Evolutionary conservation across 306 rosid genomes (phyloP), one percentile per base, ranked within the genome.

Genomic region (Glycyrrhiza uralensis): DNA sequence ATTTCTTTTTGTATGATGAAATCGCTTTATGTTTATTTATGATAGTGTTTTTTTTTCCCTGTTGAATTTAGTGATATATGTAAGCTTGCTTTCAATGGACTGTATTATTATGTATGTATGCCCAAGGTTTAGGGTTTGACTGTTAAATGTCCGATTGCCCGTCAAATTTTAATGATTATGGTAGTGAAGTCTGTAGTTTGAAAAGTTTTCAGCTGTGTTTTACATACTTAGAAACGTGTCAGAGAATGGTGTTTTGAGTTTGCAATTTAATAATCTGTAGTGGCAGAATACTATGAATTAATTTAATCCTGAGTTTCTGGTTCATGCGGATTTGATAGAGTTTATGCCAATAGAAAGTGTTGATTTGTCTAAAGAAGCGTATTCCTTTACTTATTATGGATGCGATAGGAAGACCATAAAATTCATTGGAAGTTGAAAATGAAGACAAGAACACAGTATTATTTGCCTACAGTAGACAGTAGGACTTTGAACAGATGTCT

Each of bases 121-220:
- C 41, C n/a, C 15, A 24, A 59, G 44, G 69, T 50, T 81, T 72
- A 66, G 68, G 81, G 58, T 79, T 79, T 73, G 26, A 41, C 4
- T 47, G 24, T 65, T 4, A 14, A 64, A 13, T 76, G 18, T 18
- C 17, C 20, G 47, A 64, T 9, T 76, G 18, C 24, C 17, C 20
- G 47, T 15, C 29, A 12, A 3, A 2, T 23, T 46, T 15, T 66
- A 14, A 35, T 7, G 1, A n/a, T 45, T 33, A 19, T 46, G 68
- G 36, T 17, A 52, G 55, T 44, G 24, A 70, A 44, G 30, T 55
- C 6, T 15, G 42, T 24, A 39, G 41, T 39, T 55, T 56, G 42
- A 14, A 55, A 41, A 52, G 5, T 41, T 22, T 52, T 13, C 45
- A 9, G 6, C 30, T 55, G 12, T 30, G 47, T 29, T 41, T 9